These are phyloP conservation scores for Rubia tinctorum DNA, from an alignment of 305 asterid genomes.

Conservation along the genomic window DNA sequence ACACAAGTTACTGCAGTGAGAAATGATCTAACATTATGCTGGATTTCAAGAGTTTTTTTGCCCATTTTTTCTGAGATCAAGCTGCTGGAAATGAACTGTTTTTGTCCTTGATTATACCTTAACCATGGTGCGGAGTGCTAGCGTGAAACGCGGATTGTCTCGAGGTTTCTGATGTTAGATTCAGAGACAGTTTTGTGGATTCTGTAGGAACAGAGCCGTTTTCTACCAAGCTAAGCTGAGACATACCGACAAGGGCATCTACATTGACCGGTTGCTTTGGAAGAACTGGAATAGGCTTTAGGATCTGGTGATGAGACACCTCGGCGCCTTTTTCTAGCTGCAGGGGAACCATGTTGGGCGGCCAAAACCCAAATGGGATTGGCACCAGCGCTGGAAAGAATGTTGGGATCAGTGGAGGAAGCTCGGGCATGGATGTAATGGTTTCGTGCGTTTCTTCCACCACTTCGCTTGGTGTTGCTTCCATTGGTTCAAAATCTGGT, in stretches of 20 bases:
- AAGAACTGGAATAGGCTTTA: conserved; percentile 33
- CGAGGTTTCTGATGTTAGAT: conserved; percentile 37
- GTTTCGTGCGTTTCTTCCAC: conserved; percentile 27
- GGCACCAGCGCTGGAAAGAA: conserved; percentile 43
- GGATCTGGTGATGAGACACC: conserved; percentile 36
- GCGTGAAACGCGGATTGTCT: conserved; percentile 37
- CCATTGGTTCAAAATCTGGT: conserved; percentile 39
- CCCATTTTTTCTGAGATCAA: conserved; percentile 15
- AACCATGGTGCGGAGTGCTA: conserved; percentile 25
- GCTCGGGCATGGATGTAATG: conserved; percentile 11
- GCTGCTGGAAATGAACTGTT: conserved; percentile 26
- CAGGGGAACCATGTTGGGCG: conserved; percentile 38
- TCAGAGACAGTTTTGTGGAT: conserved; percentile 40
- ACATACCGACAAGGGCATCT: conserved; percentile 56
- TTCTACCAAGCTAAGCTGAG: conserved; percentile 56
- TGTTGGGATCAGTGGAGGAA: conserved; percentile 28
- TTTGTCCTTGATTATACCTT: conserved; percentile 27
- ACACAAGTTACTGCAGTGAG: not conserved
- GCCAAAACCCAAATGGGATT: conserved; percentile 52
- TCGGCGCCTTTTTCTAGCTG: conserved; percentile 24
- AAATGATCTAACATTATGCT: not conserved
- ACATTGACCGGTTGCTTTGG: conserved; percentile 40
- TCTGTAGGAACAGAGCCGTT: conserved; percentile 27
- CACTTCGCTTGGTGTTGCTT: conserved; percentile 22
- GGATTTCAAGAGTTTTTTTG: not conserved